These are phyloP conservation scores for Vaccinium macrocarpon DNA, from an alignment of 148 eudicot genomes.

Conservation along the genomic window DNA sequence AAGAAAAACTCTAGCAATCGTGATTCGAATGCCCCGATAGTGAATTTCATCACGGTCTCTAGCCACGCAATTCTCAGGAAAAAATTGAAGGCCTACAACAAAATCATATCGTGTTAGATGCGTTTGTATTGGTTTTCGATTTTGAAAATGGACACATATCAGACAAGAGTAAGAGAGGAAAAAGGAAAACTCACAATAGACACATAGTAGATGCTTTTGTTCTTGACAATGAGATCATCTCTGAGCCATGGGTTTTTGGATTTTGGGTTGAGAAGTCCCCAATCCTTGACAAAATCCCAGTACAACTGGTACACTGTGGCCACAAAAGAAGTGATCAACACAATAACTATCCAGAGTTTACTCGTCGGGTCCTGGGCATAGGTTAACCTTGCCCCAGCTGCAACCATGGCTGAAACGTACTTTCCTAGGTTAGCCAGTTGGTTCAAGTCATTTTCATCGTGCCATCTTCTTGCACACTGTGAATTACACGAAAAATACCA, in stretches of 20 bases:
- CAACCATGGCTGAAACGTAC: conserved; percentile 96
- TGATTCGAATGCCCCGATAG: conserved; percentile 49
- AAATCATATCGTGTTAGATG: not conserved
- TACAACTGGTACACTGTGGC: conserved; percentile 90
- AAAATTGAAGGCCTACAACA: conserved; percentile 61
- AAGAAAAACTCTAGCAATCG: conserved; percentile 69
- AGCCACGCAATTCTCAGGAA: conserved; percentile 88
- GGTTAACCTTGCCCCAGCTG: conserved; percentile 90
- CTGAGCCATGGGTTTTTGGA: conserved; percentile 80
- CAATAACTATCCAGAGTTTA: conserved; percentile 52
- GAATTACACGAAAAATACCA: not conserved
- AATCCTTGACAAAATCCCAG: conserved; percentile 96
- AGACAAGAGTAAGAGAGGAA: too few species aligned
- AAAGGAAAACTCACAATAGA: conserved; percentile 63
- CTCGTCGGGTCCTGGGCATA: conserved; percentile 50
- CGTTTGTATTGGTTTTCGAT: not conserved
- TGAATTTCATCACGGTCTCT: conserved; percentile 65
- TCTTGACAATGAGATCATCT: conserved; percentile 81
- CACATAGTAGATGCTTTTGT: conserved; percentile 68
- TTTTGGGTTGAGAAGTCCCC: conserved; percentile 70
- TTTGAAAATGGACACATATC: not conserved
- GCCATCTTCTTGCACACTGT: conserved; percentile 94
- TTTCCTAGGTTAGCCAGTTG: conserved; percentile 90
- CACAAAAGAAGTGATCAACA: conserved; percentile 58
- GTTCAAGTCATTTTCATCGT: conserved; percentile 55